Percentiles rank a stretch among this genome's conserved stretches.
Conservation (phyloP, 306 rosid genomes). For the Acacia crassicarpa region DNA sequence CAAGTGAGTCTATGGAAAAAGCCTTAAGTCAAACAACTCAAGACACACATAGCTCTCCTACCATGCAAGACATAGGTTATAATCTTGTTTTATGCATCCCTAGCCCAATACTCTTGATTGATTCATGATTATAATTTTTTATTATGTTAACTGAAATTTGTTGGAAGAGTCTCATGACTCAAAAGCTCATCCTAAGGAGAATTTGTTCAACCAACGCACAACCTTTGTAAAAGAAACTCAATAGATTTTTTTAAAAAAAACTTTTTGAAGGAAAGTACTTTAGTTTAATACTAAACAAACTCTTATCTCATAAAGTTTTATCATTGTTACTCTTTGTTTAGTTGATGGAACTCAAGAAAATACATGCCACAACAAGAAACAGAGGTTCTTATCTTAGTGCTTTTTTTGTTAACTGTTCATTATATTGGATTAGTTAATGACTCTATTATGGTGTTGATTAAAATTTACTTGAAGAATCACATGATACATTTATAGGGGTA, state of each 20-base stretch:
- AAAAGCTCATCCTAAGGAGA: neutral
- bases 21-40: neutral
- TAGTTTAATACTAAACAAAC: no score
- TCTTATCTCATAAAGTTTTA: neutral
- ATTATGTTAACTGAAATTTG: neutral
- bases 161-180: neutral
- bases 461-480: neutral
- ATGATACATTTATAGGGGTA: neutral
- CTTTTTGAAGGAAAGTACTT: no score
- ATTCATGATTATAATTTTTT: neutral
- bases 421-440: no score
- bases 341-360: neutral
- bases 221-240: neutral
- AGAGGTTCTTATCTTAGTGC: neutral
- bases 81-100: neutral
- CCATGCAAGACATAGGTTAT: neutral
- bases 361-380: neutral
- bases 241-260: neutral
- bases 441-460: neutral
- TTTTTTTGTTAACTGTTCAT: neutral
- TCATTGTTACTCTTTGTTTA: no score
- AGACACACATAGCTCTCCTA: neutral
- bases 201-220: neutral
- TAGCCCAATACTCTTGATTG: neutral
- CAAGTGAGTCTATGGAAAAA: neutral